Percentiles rank a stretch among this genome's conserved stretches.
Conservation (phyloP, 1,284 basidiomycete genomes). For the Microbotryum intermedium region DNA sequence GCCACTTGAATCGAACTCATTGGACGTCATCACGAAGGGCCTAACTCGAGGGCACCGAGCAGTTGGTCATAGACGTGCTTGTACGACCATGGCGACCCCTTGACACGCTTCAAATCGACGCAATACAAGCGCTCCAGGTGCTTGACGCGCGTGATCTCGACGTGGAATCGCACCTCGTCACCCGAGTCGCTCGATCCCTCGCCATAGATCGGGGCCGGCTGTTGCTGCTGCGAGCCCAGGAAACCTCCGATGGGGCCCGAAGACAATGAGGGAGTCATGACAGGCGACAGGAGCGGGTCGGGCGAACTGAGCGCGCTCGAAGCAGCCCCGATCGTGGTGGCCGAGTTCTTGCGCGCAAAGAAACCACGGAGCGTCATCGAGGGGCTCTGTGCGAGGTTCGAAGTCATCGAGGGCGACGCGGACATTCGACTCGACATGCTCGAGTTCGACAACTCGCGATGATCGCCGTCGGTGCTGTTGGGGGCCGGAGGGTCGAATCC, state of each 20-base stretch:
- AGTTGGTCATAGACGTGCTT: constrained; percentile 74
- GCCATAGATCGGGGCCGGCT: constrained; percentile 57
- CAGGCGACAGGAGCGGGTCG: constrained; percentile 27
- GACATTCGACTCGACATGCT: background rate
- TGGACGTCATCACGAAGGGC: background rate
- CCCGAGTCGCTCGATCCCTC: constrained; percentile 59
- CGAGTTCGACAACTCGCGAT: background rate
- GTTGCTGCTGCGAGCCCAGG: background rate
- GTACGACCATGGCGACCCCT: constrained; percentile 72
- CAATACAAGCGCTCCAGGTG: constrained; percentile 77
- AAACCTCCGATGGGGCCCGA: too few relatives aligned
- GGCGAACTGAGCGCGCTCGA: constrained; percentile 12
- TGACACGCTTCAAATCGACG: constrained; percentile 79
- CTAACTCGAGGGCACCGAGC: constrained; percentile 15
- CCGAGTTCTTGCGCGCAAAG: constrained; percentile 14
- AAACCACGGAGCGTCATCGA: constrained; percentile 26
- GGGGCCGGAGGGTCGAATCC: background rate
- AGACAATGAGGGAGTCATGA: constrained; percentile 12
- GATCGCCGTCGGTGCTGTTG: background rate
- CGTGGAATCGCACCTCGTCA: constrained; percentile 86
- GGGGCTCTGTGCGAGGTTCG: constrained; percentile 6
- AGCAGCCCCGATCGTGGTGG: background rate
- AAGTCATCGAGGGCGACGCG: constrained; percentile 8
- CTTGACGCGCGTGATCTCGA: constrained; percentile 80
- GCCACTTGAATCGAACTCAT: background rate